A percentile compares a stretch with the other conserved stretches of the same genome.
These are phyloP conservation scores for Ganoderma leucocontextum DNA, from an alignment of 1,284 basidiomycete species.

Conservation along the genomic window DNA sequence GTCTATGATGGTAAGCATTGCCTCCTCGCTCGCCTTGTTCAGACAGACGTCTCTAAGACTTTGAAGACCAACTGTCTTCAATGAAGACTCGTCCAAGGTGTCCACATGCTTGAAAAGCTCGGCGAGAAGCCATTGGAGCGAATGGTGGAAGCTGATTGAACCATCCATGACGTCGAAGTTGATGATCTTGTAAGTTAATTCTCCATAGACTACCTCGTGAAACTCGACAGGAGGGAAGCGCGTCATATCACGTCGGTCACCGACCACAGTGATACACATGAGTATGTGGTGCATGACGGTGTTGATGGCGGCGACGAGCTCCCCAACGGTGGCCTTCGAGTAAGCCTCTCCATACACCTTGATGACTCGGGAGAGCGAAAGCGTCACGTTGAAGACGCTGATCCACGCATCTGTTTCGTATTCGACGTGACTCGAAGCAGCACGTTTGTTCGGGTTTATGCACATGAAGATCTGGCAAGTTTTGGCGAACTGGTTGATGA, in stretches of 20 bases:
- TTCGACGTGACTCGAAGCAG: slow-evolving; percentile 84
- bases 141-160: slow-evolving; percentile 94
- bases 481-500: slow-evolving; percentile 64
- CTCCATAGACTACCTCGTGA: slow-evolving; percentile 73
- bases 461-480: slow-evolving; percentile 91
- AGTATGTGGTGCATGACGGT: slow-evolving; percentile 80
- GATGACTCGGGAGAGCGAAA: slow-evolving; percentile 87
- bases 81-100: slow-evolving; percentile 62
- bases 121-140: slow-evolving; percentile 91
- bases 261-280: slow-evolving; percentile 70
- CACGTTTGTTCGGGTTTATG: slow-evolving; percentile 90
- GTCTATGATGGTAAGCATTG: slow-evolving; percentile 79
- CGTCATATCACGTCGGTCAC: slow-evolving; percentile 69
- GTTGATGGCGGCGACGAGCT: slow-evolving; percentile 75
- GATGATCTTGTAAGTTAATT: slow-evolving; percentile 66
- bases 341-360: slow-evolving; percentile 90
- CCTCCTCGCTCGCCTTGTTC: slow-evolving; percentile 65
- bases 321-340: slow-evolving; percentile 59
- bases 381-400: slow-evolving; percentile 90
- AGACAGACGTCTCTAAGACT: slow-evolving; percentile 70
- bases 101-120: slow-evolving; percentile 89
- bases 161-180: slow-evolving; percentile 84
- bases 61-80: slow-evolving; percentile 58
- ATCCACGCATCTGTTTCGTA: slow-evolving; percentile 97
- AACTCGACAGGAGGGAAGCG: slow-evolving; percentile 70